These are phyloP conservation scores for Aspergillus coremiiformis DNA, from an alignment of 495 filamentous ascomycete species.

Conservation along the genomic window DNA sequence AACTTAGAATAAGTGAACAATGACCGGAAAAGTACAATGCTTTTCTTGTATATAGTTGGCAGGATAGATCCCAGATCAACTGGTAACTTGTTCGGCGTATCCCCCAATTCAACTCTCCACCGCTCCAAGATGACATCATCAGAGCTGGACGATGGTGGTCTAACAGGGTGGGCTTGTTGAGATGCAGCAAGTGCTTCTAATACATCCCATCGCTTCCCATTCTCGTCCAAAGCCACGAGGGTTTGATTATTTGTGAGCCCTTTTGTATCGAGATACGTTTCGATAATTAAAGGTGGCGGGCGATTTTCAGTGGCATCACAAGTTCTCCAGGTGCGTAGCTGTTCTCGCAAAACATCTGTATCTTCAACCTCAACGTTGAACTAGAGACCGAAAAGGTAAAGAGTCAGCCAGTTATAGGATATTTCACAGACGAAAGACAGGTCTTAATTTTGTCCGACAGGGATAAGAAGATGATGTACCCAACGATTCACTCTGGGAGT, in stretches of 20 bases:
- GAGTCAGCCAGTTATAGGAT: slow-evolving; percentile 9
- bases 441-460: not conserved
- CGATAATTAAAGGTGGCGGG: slow-evolving; percentile 82
- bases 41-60: slow-evolving; percentile 91
- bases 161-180: slow-evolving; percentile 22
- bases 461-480: slow-evolving; percentile 65
- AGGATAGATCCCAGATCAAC: slow-evolving; percentile 60
- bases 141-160: slow-evolving; percentile 27
- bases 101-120: slow-evolving; percentile 76
- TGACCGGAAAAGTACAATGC: slow-evolving; percentile 87
- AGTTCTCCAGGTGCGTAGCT: slow-evolving; percentile 68
- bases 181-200: slow-evolving; percentile 68
- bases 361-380: slow-evolving; percentile 94
- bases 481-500: slow-evolving; percentile 75
- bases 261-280: slow-evolving; percentile 79
- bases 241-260: slow-evolving; percentile 78
- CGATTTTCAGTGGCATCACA: slow-evolving; percentile 68
- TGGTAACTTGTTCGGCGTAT: slow-evolving; percentile 45
- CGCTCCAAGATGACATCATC: slow-evolving; percentile 80
- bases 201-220: slow-evolving; percentile 90
- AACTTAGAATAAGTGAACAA: slow-evolving; percentile 80
- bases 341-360: slow-evolving; percentile 73
- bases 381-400: slow-evolving; percentile 34
- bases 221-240: slow-evolving; percentile 76
- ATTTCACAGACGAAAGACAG: not conserved